Evolutionary conservation across 352 stramenopile genomes (phyloP).

Genomic region (Phytophthora pisi): DNA sequence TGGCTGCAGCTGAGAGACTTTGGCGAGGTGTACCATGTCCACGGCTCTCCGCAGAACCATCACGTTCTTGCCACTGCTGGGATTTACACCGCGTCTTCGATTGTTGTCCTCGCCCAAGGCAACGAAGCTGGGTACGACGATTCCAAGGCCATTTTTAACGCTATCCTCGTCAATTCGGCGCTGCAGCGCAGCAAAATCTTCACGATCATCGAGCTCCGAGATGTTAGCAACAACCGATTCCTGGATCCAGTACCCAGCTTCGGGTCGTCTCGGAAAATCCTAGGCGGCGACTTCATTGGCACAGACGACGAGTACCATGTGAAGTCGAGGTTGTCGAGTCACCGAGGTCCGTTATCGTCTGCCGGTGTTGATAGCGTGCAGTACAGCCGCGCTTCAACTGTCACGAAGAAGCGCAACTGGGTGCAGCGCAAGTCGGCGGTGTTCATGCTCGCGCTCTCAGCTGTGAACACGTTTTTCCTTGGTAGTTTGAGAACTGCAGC

Average conservation of each 20-base stretch:
- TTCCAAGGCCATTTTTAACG: conserved; percentile 88
- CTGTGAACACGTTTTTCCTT: conserved; percentile 67
- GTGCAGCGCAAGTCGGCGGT: conserved; percentile 44
- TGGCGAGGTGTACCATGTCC: conserved; percentile 79
- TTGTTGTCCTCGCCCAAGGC: conserved; percentile 83
- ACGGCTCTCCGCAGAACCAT: conserved; percentile 77
- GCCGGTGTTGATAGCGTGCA: conserved; percentile 27
- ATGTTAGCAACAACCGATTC: conserved; percentile 87
- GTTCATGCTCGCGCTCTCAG: conserved; percentile 39
- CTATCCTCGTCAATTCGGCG: conserved; percentile 80
- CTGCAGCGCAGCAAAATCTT: conserved; percentile 73
- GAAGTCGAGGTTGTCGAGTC: conserved; percentile 31
- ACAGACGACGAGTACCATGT: conserved; percentile 32
- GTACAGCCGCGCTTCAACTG: conserved; percentile 34
- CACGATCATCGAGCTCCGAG: conserved; percentile 86
- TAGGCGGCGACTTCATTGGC: conserved; percentile 24
- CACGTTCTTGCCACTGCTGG: conserved; percentile 70
- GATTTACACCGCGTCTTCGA: conserved; percentile 81
- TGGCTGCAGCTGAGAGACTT: conserved; percentile 76
- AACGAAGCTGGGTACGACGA: conserved; percentile 77
- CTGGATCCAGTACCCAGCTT: conserved; percentile 78
- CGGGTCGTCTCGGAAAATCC: conserved; percentile 30
- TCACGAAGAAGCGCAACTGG: conserved; percentile 49
- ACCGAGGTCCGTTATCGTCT: conserved; percentile 21
- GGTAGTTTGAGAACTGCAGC: conserved; percentile 66